Base-by-base conservation (phyloP, 2,329 filamentous ascomycete genomes). In the Clathrospora elynae region DNA sequence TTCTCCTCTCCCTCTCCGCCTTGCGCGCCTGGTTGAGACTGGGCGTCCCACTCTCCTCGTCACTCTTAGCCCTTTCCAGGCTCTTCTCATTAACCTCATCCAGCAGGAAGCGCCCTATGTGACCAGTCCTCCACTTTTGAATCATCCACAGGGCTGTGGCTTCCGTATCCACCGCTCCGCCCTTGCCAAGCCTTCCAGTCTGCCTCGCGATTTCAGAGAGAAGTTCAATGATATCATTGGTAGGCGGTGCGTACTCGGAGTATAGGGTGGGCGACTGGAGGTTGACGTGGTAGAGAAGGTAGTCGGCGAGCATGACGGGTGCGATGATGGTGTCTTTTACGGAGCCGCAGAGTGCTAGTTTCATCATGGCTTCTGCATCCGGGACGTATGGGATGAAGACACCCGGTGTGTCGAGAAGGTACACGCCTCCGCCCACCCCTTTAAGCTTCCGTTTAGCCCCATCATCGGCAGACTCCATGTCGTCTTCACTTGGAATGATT, bases 361-460 rank as follows among this genome's bases (percentile, higher is more conserved):
- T 97, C 51, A 99, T 77, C 93, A 99, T 99, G 31, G 85, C 83
- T 66, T 93, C 87, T 11, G 87, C 80, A 61, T 95, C 83, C 0
- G 86, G 81, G 18, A 97, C 87, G 67, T 95, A 96, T 0, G 93
- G 93, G 46, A 96, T 83, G 70, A 97, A 99, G 6, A 99, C 91
- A 33, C 93, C 93, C 0, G 93, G 93, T 0, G 92, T 96, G 71
- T 99, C 93, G 33, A 95, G 75, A 29, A 97, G 74, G 67, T 93
- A 96, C 4, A 96, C 85, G 29, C 85, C 86, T 3, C 73, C 74
- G 6, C 73, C 66, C 0, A 69, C 62, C 2, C 62, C 66, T 11
- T 56, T 56, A 11, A 42, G 44, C 35, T 71, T 29, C 73, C 36
- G 46, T 31, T 41, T 56, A 8, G 35, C 23, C 8, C 38, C 42